A percentile compares a stretch with the other conserved stretches of the same genome.
These are phyloP conservation scores for Fraxinus platypoda DNA, from an alignment of 305 asterid species.

Conservation along the genomic window DNA sequence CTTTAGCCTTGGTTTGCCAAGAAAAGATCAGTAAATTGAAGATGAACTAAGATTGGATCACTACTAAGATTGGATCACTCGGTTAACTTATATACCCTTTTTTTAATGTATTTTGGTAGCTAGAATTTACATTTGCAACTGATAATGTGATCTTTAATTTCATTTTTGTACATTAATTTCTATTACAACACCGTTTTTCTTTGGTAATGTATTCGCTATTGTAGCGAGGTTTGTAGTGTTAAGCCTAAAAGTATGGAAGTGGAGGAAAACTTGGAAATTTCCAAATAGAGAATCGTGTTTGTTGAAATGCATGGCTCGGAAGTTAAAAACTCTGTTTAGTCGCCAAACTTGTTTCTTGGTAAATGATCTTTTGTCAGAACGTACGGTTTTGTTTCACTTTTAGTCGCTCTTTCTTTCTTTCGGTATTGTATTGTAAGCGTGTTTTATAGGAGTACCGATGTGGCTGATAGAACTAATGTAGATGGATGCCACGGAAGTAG, in stretches of 20 bases:
- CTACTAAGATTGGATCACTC: slow-evolving; percentile 19
- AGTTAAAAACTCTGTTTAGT: neutral
- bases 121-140: slow-evolving; percentile 3
- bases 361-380: no score
- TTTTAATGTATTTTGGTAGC: slow-evolving; percentile 11
- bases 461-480: no score
- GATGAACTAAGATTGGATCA: slow-evolving; percentile 21
- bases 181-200: neutral
- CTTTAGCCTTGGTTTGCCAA: slow-evolving; percentile 14
- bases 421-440: no score
- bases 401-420: no score
- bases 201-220: neutral
- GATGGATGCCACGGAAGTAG: no score
- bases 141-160: neutral
- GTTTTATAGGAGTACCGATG: no score
- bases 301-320: neutral
- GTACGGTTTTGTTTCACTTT: no score
- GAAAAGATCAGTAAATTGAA: slow-evolving; percentile 35
- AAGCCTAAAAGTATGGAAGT: neutral
- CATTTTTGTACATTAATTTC: neutral
- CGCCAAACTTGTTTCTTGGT: no score
- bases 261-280: neutral
- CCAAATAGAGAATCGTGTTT: neutral
- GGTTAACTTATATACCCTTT: slow-evolving; percentile 7
- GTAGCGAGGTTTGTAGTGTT: neutral